Evolutionary conservation across 1,139 yeast species (phyloP), one percentile per base, ranked within the genome.

Genomic region (Candida sp.): DNA sequence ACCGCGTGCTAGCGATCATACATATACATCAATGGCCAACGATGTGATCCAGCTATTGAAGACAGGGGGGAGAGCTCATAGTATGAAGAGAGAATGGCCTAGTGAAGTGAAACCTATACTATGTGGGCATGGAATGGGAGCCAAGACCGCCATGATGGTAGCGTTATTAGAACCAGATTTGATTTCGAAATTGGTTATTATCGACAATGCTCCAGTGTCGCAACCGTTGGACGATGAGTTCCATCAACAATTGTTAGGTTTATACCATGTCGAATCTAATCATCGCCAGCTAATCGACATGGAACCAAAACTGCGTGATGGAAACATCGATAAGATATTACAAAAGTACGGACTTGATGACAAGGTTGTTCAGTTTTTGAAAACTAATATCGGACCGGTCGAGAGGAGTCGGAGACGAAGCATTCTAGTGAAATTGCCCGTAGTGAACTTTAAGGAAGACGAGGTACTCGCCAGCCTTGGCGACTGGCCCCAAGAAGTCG

Each of bases 61-160:
- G 29, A 52, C 55, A 22, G 58, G 63, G 12, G 45, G 54, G 1
- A 58, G 65, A 53, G 43, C 49, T 4, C 52, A 59, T 21, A n/a
- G n/a, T n/a, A n/a, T n/a, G n/a, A 53, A 56, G 21, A 58, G 63
- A n/a, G 45, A 53, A 1, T 58, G 64, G 53, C 43, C 49, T 4
- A 25, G 9, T 9, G 29, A 9, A 6, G 29, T 6, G 29, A 52
- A 58, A 29, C 66, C 64, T 11, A 61, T 69, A 9, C 47, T 77
- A 22, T 67, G 73, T 7, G 83, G 83, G 0, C 81, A 77, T 51
- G 75, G 79, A 22, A 68, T 78, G 70, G 83, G 83, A 0, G 82
- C 81, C 6, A 77, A 77, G 47, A 71, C 72, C 5, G 71, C 79
- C 5, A 76, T 77, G 81, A 45, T 73, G 43, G 66, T 71, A 4